Base-by-base conservation (phyloP, 192 early-diverging fungal genomes). In the Backusella circina region DNA sequence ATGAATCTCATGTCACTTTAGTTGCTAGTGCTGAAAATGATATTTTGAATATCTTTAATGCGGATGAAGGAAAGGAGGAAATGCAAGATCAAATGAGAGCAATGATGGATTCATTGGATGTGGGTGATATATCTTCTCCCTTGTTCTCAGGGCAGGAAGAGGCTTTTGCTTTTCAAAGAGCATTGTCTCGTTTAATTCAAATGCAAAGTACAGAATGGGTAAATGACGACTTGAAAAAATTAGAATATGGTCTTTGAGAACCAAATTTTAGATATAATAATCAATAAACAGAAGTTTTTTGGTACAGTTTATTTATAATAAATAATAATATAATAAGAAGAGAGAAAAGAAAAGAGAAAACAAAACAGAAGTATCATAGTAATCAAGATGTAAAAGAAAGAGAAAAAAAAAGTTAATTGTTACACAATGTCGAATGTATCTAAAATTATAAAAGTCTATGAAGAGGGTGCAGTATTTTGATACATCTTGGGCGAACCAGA, bases 101-200 rank as follows among this genome's bases (percentile, higher is more conserved):
- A 72, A 82, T 93, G 78, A 91, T 93, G 88, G 86, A 89, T 76
- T 86, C 87, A 54, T 54, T 90, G 33, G 82, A 82, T 41, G 44
- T 89, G 36, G 78, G 81, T 23, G 78, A 85, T 44, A 75, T 86
- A 38, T 84, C 84, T 32, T 87, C 83, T 71, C 85, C 93, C 2
- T 87, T 93, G 30, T 93, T 94, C 75, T 88, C 91, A 28, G 95
- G 95, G 23, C 91, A 95, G 51, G 97, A 99, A 80, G 97, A 99
- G 78, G 89, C 91, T 12, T 99, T 99, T 91, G 96, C 97, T 15
- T 97, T 99, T 72, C 92, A 95, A 83, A 85, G 97, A 65, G 96
- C 97, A 5, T 80, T 98, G 35, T 96, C 95, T 61, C 89, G 97
- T 26, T 78, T 99, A 39, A 89, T 93, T 37, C 95, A 99, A 84